Percentiles rank a stretch among this genome's conserved stretches.
phyloP scores from a whole-genome alignment of 768 basidiomycete species.

The Aureoboletus auriporus region DNA sequence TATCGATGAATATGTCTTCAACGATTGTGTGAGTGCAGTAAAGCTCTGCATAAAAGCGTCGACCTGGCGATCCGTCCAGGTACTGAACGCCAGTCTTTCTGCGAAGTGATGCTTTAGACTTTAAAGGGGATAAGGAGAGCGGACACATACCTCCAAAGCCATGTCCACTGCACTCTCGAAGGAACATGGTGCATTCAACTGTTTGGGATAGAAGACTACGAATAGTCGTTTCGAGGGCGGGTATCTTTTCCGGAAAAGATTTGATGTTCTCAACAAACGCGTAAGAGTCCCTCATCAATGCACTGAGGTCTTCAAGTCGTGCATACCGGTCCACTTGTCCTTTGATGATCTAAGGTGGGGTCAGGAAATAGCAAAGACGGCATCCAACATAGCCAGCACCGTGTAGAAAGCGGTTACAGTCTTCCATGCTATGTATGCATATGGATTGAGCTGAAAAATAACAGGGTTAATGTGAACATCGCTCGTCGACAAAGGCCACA shows the following conservation, averaged over 20 bases:
- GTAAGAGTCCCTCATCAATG: slow-evolving; percentile 30
- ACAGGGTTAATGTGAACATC: background rate
- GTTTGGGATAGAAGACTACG: slow-evolving; percentile 28
- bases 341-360: slow-evolving; percentile 20
- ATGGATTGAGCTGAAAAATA: slow-evolving; percentile 22
- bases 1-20: slow-evolving; percentile 22
- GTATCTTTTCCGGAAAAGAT: slow-evolving; percentile 25
- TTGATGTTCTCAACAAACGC: slow-evolving; percentile 29
- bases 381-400: slow-evolving; percentile 5
- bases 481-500: background rate
- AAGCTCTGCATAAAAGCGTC: slow-evolving; percentile 19
- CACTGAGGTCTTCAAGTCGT: slow-evolving; percentile 23
- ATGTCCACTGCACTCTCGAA: slow-evolving; percentile 33
- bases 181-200: slow-evolving; percentile 34
- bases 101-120: slow-evolving; percentile 5
- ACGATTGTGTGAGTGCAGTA: slow-evolving; percentile 20
- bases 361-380: slow-evolving; percentile 5
- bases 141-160: slow-evolving; percentile 30
- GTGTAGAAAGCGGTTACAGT: slow-evolving; percentile 23
- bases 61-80: slow-evolving; percentile 21
- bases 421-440: slow-evolving; percentile 27
- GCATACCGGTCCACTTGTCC: slow-evolving; percentile 25
- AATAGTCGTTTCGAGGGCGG: slow-evolving; percentile 26
- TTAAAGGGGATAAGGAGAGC: background rate
- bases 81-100: slow-evolving; percentile 17